Evolutionary conservation across 805 yeast species (phyloP), one percentile per base, ranked within the genome.

Genomic region (Yamadazyma olivae): DNA sequence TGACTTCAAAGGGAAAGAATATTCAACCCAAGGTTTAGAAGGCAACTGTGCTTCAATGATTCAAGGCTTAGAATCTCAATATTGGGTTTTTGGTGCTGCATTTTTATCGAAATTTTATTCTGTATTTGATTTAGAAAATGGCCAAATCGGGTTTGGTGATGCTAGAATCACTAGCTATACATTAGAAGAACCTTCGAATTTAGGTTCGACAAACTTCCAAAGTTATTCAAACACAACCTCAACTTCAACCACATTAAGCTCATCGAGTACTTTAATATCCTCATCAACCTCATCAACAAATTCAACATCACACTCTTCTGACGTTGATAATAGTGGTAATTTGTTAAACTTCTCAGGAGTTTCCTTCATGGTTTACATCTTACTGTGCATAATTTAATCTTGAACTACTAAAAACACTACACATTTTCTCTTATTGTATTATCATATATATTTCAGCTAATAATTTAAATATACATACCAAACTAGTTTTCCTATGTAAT

Each of bases 41-140:
- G 80, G 82, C 0, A 68, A 72, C 49, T 81, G 88, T 61, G 78
- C 80, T 9, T 75, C 83, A 5, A 79, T 78, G 47, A 67, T 80
- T 39, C 85, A 78, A 57, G 86, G 84, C 7, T 49, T 71, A n/a
- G 59, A 60, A 18, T 47, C 60, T 10, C 29, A 43, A 7, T 24
- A 47, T 39, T 81, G 87, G 87, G 71, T 81, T 35, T 56, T 81
- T 26, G 88, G 88, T 4, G 80, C 77, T n/a, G 64, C 77, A 3
- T 80, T 81, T 49, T 54, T 81, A 45, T 70, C 71, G 39, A 63
- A 65, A 21, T 77, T 69, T 36, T 80, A 77, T 50, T 67, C 79
- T 2, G 75, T 77, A 10, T 81, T 78, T 45, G 81, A 81, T 46
- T 61, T 75, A 38, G 75, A 69, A 33, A 49, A 65, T n/a, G 60